These are phyloP conservation scores for Hypholoma sublateritium DNA, from an alignment of 768 basidiomycete species.

Conservation along the genomic window DNA sequence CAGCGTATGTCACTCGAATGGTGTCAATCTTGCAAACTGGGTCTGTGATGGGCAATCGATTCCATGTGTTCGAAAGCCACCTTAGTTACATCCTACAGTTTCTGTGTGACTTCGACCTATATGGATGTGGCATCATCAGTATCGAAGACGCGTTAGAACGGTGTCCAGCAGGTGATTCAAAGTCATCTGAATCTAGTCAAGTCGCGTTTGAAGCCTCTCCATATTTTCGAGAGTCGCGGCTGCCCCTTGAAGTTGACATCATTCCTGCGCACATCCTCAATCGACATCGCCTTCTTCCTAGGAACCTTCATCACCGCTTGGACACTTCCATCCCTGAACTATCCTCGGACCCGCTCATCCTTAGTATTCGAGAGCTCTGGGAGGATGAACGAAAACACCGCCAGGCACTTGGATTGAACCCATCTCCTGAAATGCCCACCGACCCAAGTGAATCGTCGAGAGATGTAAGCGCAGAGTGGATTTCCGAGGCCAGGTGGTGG, in stretches of 20 bases:
- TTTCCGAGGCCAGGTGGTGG: slow-evolving; percentile 74
- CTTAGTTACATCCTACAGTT: slow-evolving; percentile 88
- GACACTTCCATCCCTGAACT: slow-evolving; percentile 57
- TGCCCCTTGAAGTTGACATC: slow-evolving; percentile 81
- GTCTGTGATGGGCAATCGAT: slow-evolving; percentile 76
- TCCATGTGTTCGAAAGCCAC: slow-evolving; percentile 87
- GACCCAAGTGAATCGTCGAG: slow-evolving; percentile 67
- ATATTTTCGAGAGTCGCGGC: slow-evolving; percentile 63
- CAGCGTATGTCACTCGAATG: slow-evolving; percentile 64
- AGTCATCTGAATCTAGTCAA: slow-evolving; percentile 17
- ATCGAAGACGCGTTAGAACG: slow-evolving; percentile 67
- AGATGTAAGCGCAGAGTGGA: slow-evolving; percentile 61
- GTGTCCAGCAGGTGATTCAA: slow-evolving; percentile 26
- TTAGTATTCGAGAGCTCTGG: slow-evolving; percentile 93
- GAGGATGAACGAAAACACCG: slow-evolving; percentile 89
- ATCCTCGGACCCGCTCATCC: slow-evolving; percentile 72
- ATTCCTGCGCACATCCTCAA: slow-evolving; percentile 85
- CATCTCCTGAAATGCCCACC: slow-evolving; percentile 71
- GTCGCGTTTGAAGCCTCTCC: slow-evolving; percentile 48
- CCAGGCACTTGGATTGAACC: slow-evolving; percentile 59
- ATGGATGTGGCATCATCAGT: slow-evolving; percentile 91
- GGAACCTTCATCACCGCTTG: slow-evolving; percentile 66
- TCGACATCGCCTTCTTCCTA: slow-evolving; percentile 59
- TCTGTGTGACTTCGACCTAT: slow-evolving; percentile 91
- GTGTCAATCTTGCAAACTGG: slow-evolving; percentile 80